Base-by-base conservation (phyloP, 1,284 basidiomycete species). In the Cryptococcus sp. region DNA sequence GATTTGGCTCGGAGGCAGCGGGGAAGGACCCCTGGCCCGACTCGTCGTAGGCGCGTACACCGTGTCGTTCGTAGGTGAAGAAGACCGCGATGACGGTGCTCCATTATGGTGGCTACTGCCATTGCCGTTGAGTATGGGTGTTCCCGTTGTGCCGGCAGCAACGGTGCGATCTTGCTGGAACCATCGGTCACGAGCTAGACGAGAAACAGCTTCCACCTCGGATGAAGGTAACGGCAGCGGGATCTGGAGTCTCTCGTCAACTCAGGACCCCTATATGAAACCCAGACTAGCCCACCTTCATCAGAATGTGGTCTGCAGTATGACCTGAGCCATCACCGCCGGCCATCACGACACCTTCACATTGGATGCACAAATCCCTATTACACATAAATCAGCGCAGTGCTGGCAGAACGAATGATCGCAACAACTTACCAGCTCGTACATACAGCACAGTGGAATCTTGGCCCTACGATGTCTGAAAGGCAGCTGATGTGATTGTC, bases 391-490 rank as follows among this genome's bases (percentile, higher is more conserved):
- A 64, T 54, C 8, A 20, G 25, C 23, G 5, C 15, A 16, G 23
- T 37, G 22, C 17, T 22, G 40, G 2, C 1, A 13, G 11, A 10
- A 25, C 39, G 10, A 49, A 15, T n/a, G 29, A 58, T 34, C 29
- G 13, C 29, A 19, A 44, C 8, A 15, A 22, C 69, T 54, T 29
- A 75, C 74, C 78, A 79, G 3, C 76, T 76, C 1, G 78, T 76
- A 69, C 92, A 95, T n/a, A 90, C 86, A 8, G 89, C 89, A 66
- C 92, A 95, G 69, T 92, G 92, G 77, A 92, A 94, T 7, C 89
- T 84, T 17, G 91, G 89, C 17, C 92, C 91, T 23, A 93, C 84
- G 60, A 95, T 93, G 63, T 91, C 90, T 67, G 87, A 86, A 62
- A 89, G 80, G 72, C 92, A 95, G 70, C 91, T 94, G 69, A n/a